A percentile compares a stretch with the other conserved stretches of the same genome.
These are phyloP conservation scores for Vigna radiata DNA, from an alignment of 306 rosid genomes.

Conservation along the genomic window DNA sequence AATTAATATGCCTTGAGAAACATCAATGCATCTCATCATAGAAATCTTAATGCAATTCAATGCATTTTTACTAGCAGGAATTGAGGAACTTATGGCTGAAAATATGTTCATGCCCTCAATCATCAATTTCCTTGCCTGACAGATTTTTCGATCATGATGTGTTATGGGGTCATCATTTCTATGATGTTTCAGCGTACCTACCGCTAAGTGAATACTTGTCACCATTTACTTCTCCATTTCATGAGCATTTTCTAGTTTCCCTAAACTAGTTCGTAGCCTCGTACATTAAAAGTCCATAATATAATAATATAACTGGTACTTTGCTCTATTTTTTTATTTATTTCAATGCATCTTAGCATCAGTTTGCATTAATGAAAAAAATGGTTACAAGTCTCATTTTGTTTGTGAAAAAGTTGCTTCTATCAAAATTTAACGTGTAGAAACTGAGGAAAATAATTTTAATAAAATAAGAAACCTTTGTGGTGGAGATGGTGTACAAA, in stretches of 20 bases:
- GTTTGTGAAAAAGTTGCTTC: not conserved
- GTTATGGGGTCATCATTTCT: constrained; percentile 18
- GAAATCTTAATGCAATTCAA: constrained; percentile 12
- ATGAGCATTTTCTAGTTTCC: not conserved
- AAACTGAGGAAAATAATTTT: not conserved
- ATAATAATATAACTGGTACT: not conserved
- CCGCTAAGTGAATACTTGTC: not conserved
- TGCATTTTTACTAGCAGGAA: not conserved
- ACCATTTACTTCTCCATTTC: constrained; percentile 18
- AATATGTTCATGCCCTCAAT: constrained; percentile 21
- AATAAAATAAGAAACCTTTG: not conserved
- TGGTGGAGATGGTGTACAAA: no score
- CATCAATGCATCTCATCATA: constrained; percentile 23
- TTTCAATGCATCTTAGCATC: not conserved
- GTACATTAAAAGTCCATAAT: not conserved
- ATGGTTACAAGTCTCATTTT: not conserved
- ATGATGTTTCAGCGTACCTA: constrained; percentile 6
- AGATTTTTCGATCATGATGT: constrained; percentile 14
- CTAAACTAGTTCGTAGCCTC: not conserved
- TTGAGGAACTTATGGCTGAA: constrained; percentile 32
- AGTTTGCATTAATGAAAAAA: not conserved
- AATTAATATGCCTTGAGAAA: constrained; percentile 27
- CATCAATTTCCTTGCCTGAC: constrained; percentile 11
- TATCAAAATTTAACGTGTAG: not conserved
- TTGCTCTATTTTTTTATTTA: not conserved